Percentiles rank a stretch among this genome's conserved stretches.
Conservation (phyloP, 805 yeast genomes). For the Yueomyces sp. region DNA sequence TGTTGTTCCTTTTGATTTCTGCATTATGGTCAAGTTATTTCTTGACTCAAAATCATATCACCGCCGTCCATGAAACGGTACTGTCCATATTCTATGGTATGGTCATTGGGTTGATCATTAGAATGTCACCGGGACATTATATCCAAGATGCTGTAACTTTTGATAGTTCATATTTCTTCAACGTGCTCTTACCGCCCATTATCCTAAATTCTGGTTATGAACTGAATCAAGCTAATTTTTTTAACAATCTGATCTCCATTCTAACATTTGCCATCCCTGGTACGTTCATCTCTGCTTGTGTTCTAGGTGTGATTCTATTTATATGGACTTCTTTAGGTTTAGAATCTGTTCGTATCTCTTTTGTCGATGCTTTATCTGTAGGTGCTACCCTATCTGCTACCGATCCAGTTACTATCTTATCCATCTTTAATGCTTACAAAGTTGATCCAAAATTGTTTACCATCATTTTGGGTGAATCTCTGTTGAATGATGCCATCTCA, state of each 20-base stretch:
- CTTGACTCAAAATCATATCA: constrained; percentile 78
- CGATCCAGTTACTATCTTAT: constrained; percentile 93
- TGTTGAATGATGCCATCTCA: constrained; percentile 92
- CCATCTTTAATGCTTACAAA: constrained; percentile 93
- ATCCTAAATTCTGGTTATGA: constrained; percentile 94
- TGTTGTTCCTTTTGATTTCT: constrained; percentile 63
- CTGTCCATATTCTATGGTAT: constrained; percentile 91
- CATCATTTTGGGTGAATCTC: constrained; percentile 91
- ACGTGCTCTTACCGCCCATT: constrained; percentile 88
- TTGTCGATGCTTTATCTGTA: constrained; percentile 93
- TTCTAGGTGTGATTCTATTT: constrained; percentile 75
- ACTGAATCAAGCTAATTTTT: constrained; percentile 88
- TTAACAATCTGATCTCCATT: constrained; percentile 81
- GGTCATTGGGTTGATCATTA: constrained; percentile 84
- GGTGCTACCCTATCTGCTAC: constrained; percentile 98
- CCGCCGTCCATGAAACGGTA: constrained; percentile 96
- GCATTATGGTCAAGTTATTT: constrained; percentile 95
- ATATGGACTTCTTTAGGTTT: constrained; percentile 87
- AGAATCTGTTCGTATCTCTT: constrained; percentile 77
- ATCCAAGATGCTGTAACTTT: constrained; percentile 95
- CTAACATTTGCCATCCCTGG: constrained; percentile 94
- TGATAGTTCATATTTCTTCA: constrained; percentile 88
- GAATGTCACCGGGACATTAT: constrained; percentile 90
- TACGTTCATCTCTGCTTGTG: constrained; percentile 83
- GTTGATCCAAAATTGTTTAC: constrained; percentile 97